A percentile compares a stretch with the other conserved stretches of the same genome.
Conservation (phyloP, 2,329 filamentous ascomycete genomes). For the Ophiostoma quercus region DNA sequence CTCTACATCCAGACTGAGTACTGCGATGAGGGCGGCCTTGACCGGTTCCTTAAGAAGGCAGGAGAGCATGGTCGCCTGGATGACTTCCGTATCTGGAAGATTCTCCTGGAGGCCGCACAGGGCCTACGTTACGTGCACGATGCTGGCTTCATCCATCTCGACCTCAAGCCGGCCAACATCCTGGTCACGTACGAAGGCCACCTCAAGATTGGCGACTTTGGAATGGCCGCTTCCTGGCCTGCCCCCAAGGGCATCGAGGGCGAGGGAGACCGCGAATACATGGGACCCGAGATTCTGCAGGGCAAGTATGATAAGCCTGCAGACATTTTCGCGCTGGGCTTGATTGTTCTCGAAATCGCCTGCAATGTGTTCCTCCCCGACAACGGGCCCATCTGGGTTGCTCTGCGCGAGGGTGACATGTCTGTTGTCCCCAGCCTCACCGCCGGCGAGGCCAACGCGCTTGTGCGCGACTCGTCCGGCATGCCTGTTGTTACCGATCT, state of each 20-base stretch:
- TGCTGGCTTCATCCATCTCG: slow-evolving; percentile 77
- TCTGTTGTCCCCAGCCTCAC: slow-evolving; percentile 84
- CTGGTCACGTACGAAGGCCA: slow-evolving; percentile 75
- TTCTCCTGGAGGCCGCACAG: slow-evolving; percentile 78
- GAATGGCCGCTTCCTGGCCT: slow-evolving; percentile 73
- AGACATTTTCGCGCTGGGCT: slow-evolving; percentile 87
- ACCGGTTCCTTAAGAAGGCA: slow-evolving; percentile 75
- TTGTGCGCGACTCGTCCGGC: slow-evolving; percentile 69
- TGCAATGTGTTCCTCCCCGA: slow-evolving; percentile 91
- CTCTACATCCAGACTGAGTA: slow-evolving; percentile 97
- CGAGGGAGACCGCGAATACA: slow-evolving; percentile 94
- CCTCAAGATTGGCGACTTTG: slow-evolving; percentile 82
- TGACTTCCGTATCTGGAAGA: slow-evolving; percentile 98
- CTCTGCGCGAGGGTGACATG: slow-evolving; percentile 81
- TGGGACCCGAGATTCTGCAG: slow-evolving; percentile 84
- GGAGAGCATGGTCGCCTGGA: slow-evolving; percentile 83
- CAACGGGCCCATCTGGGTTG: slow-evolving; percentile 87
- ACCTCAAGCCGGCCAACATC: slow-evolving; percentile 80
- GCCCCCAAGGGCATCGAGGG: slow-evolving; percentile 72
- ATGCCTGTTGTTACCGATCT: slow-evolving; percentile 49
- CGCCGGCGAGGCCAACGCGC: slow-evolving; percentile 65
- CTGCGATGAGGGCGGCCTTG: slow-evolving; percentile 88
- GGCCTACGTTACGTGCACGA: slow-evolving; percentile 88
- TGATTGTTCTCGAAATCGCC: slow-evolving; percentile 91
- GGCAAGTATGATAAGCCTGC: slow-evolving; percentile 85